Percentiles rank a stretch among this genome's conserved stretches.
These are phyloP conservation scores for Ascochyta koolunga DNA, from an alignment of 2,329 filamentous ascomycete genomes.

Conservation along the genomic window DNA sequence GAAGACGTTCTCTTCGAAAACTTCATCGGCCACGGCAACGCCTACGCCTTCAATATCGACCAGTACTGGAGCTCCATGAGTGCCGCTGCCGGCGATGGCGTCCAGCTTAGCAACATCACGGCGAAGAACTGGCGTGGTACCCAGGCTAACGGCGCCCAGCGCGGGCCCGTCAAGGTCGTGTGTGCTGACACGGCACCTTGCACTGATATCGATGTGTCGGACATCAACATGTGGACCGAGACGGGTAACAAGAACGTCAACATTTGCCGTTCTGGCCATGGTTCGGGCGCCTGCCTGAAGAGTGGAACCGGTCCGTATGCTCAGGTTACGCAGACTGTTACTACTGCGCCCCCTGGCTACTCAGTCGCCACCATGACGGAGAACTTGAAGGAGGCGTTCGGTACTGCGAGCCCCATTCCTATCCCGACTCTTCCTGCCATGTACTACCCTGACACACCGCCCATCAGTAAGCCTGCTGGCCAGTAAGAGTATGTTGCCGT, in stretches of 20 bases:
- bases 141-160: slow-evolving; percentile 54
- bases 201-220: slow-evolving; percentile 57
- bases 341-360: slow-evolving; percentile 47
- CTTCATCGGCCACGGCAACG: slow-evolving; percentile 66
- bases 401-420: slow-evolving; percentile 46
- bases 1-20: slow-evolving; percentile 60
- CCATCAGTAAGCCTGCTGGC: slow-evolving; percentile 39
- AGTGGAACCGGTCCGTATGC: slow-evolving; percentile 38
- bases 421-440: slow-evolving; percentile 50
- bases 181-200: slow-evolving; percentile 61
- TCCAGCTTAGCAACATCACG: slow-evolving; percentile 59
- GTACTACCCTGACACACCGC: slow-evolving; percentile 49
- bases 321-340: slow-evolving; percentile 44
- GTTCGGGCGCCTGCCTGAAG: slow-evolving; percentile 56
- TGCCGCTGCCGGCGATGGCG: slow-evolving; percentile 55
- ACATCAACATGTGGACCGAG: slow-evolving; percentile 62
- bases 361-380: slow-evolving; percentile 46
- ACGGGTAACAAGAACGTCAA: slow-evolving; percentile 51
- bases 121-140: slow-evolving; percentile 64
- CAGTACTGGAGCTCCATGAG: slow-evolving; percentile 58
- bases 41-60: slow-evolving; percentile 64
- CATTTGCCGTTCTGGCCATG: slow-evolving; percentile 58
- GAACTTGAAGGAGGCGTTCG: slow-evolving; percentile 37
- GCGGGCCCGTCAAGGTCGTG: slow-evolving; percentile 60
- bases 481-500: neutral